Percentiles rank a stretch among this genome's conserved stretches.
Evolutionary conservation across 2,329 filamentous ascomycete species (phyloP).

Genomic region (Fusarium begoniae): DNA sequence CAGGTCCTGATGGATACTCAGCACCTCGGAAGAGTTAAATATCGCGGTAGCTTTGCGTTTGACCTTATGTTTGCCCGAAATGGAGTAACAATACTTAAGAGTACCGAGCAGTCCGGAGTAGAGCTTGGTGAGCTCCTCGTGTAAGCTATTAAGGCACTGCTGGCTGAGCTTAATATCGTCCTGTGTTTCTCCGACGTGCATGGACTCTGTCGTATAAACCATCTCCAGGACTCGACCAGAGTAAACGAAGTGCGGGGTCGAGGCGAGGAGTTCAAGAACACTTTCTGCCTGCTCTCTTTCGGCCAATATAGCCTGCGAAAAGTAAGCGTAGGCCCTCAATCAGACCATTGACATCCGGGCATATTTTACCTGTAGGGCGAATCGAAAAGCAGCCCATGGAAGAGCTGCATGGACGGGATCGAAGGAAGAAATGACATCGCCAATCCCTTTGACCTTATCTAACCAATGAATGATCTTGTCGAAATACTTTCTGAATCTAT

Average conservation of each 20-base stretch:
- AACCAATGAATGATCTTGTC: not conserved
- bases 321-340: too few species aligned
- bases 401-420: accelerated
- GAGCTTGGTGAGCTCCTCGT: accelerated
- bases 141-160: accelerated
- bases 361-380: too few species aligned
- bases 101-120: accelerated
- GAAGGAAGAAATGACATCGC: not conserved
- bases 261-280: accelerated
- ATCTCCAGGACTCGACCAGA: accelerated
- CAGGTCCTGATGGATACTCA: accelerated
- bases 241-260: not conserved
- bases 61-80: not conserved
- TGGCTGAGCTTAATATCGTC: accelerated
- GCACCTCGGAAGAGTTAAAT: accelerated
- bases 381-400: not conserved
- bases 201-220: accelerated
- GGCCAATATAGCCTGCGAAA: not conserved
- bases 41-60: not conserved
- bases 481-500: accelerated
- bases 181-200: accelerated
- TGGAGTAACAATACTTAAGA: accelerated
- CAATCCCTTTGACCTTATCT: not conserved
- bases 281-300: accelerated
- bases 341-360: too few species aligned